These are phyloP conservation scores for Chloropicon primus DNA, from an alignment of 139 green algal species.

Conservation along the genomic window DNA sequence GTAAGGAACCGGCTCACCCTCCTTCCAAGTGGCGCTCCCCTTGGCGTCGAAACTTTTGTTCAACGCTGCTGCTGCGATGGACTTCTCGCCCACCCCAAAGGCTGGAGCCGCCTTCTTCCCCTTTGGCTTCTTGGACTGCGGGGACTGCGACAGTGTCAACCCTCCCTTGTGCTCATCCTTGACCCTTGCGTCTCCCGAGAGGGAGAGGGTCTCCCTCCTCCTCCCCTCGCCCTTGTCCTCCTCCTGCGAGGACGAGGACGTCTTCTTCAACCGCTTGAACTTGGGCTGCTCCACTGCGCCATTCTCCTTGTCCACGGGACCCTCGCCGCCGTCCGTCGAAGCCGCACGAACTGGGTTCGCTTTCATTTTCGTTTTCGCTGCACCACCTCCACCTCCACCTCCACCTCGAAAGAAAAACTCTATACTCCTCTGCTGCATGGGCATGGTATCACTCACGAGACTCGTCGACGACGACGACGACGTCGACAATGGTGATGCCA, in stretches of 20 bases:
- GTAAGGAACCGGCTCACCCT: slow-evolving; percentile 59
- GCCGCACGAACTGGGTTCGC: too few species aligned
- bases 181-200: too few species aligned
- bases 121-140: neutral
- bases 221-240: neutral
- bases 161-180: too few species aligned
- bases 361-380: neutral
- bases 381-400: too few species aligned
- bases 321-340: too few species aligned
- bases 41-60: neutral
- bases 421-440: neutral
- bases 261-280: neutral
- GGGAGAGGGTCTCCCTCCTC: neutral
- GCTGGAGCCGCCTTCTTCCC: neutral
- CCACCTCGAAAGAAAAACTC: neutral
- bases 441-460: too few species aligned
- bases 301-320: too few species aligned
- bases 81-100: neutral
- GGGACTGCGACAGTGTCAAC: too few species aligned
- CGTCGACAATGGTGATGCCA: too few species aligned
- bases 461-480: too few species aligned
- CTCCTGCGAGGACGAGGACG: neutral
- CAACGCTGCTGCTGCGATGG: neutral
- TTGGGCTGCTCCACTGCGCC: neutral
- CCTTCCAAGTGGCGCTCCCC: slow-evolving; percentile 37